phyloP scores from a whole-genome alignment of 768 basidiomycete genomes.

The Pleurotus sapidus region DNA sequence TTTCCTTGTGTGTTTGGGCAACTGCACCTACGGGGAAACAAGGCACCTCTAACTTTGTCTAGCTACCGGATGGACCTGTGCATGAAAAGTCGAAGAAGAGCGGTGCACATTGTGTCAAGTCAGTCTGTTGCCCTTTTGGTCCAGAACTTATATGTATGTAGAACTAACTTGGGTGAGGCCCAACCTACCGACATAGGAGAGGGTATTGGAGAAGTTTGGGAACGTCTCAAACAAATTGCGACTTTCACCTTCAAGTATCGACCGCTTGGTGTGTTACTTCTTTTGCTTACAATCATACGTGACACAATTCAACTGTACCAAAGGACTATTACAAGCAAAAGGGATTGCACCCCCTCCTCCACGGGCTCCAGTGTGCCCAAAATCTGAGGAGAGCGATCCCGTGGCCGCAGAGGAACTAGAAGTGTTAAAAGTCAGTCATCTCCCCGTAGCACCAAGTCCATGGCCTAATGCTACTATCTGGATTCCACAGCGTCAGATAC shows the following conservation, averaged over 20 bases:
- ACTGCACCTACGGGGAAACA: conserved; percentile 6
- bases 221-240: background rate
- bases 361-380: no score
- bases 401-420: no score
- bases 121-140: background rate
- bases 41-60: background rate
- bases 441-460: background rate
- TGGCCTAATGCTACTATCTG: no score
- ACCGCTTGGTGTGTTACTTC: conserved; percentile 14
- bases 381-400: no score
- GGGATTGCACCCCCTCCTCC: no score
- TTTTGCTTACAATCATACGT: no score
- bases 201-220: background rate
- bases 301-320: no score
- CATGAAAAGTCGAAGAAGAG: conserved; percentile 25
- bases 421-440: no score
- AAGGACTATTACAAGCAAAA: no score
- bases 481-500: no score
- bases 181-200: background rate
- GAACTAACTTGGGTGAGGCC: background rate
- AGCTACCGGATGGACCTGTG: conserved; percentile 9
- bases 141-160: background rate
- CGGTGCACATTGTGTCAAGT: conserved; percentile 23
- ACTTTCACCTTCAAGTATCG: conserved; percentile 16
- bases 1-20: conserved; percentile 9